Conservation (phyloP, 2,329 filamentous ascomycete genomes). For the Balansia obtecta region DNA sequence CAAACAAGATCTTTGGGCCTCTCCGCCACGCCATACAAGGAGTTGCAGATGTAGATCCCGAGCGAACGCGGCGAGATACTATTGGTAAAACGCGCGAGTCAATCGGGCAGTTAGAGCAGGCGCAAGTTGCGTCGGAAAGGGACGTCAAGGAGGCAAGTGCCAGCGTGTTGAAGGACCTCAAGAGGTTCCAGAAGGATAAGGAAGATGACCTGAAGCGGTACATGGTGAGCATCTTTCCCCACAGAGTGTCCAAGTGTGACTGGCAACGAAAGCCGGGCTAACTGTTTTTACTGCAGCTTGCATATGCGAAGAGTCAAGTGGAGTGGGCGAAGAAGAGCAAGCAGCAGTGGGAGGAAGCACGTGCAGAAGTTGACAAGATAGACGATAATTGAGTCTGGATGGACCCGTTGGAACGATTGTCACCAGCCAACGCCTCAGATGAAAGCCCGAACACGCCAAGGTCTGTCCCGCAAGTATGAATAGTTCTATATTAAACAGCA, state of each 20-base stretch:
- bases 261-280: conserved; percentile 10
- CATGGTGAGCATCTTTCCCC: conserved; percentile 56
- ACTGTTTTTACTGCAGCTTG: conserved; percentile 46
- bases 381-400: conserved; percentile 37
- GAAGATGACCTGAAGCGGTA: conserved; percentile 88
- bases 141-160: conserved; percentile 89
- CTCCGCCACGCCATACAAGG: conserved; percentile 93
- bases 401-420: neutral
- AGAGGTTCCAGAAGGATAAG: conserved; percentile 88
- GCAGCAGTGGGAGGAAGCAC: conserved; percentile 86
- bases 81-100: conserved; percentile 93
- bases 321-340: conserved; percentile 87
- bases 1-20: conserved; percentile 85
- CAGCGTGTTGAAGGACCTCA: conserved; percentile 79
- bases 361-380: conserved; percentile 79
- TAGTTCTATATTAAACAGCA: conserved; percentile 2
- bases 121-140: conserved; percentile 72
- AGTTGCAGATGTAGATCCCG: conserved; percentile 90
- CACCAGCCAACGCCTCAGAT: neutral
- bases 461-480: neutral
- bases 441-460: neutral
- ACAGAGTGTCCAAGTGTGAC: neutral
- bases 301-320: conserved; percentile 83
- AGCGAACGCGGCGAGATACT: conserved; percentile 79
- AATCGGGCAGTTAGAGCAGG: conserved; percentile 77